Percentiles rank a stretch among this genome's conserved stretches.
These are phyloP conservation scores for Fusarium sterilihyphosum DNA, from an alignment of 2,329 filamentous ascomycete species.

Conservation along the genomic window DNA sequence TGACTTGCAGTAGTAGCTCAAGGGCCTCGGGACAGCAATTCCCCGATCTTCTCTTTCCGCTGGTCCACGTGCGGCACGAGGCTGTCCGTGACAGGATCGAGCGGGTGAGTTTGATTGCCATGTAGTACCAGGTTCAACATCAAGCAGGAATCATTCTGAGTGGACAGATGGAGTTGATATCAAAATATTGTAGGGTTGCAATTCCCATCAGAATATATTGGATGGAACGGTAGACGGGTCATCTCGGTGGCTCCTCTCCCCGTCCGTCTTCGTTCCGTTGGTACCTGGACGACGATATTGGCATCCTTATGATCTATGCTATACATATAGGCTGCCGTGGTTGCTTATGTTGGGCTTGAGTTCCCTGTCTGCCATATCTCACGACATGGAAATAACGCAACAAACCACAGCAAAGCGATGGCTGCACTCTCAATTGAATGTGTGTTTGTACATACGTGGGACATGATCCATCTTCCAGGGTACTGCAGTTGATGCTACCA, in stretches of 20 bases:
- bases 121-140: neutral
- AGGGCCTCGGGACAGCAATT: slow-evolving; percentile 3
- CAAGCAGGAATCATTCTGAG: neutral
- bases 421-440: neutral
- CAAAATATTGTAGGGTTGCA: neutral
- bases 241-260: slow-evolving; percentile 4
- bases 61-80: slow-evolving; percentile 27
- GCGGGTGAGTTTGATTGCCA: slow-evolving; percentile 31
- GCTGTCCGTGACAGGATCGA: slow-evolving; percentile 22
- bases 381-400: neutral
- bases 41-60: neutral
- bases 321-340: neutral
- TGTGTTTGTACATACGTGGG: neutral
- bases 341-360: neutral
- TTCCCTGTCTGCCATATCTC: slow-evolving; percentile 4
- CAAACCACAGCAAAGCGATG: slow-evolving; percentile 1
- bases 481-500: slow-evolving; percentile 23
- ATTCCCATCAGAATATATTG: neutral
- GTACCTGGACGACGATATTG: neutral
- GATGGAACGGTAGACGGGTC: neutral
- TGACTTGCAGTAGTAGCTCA: slow-evolving; percentile 39
- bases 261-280: neutral
- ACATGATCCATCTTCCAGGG: slow-evolving; percentile 4
- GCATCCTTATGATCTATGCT: neutral
- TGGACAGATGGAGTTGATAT: neutral